Conservation (phyloP, 2,329 filamentous ascomycete genomes). For the Epichloe gansuensis region DNA sequence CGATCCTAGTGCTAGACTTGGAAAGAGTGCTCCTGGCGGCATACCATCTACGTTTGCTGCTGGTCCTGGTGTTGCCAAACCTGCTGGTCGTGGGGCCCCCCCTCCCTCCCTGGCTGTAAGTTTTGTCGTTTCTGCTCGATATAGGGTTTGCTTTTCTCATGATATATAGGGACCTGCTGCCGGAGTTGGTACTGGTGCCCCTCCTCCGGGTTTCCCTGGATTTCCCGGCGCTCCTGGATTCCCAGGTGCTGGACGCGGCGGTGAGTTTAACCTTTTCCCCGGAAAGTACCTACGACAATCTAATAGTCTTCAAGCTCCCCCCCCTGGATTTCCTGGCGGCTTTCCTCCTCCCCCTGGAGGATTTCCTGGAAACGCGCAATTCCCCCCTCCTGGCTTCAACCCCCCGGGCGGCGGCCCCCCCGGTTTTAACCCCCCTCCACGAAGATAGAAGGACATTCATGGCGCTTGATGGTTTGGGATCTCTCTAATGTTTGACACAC, state of each 20-base stretch:
- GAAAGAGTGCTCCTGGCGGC: constrained; percentile 58
- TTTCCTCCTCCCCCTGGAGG: constrained; percentile 36
- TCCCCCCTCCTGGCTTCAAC: constrained; percentile 10
- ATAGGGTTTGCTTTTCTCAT: constrained; percentile 10
- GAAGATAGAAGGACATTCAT: constrained; percentile 31
- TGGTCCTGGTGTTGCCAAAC: constrained; percentile 80
- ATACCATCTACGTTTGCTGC: constrained; percentile 59
- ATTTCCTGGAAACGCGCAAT: constrained; percentile 20
- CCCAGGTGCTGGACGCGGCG: constrained; percentile 37
- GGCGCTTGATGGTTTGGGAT: constrained; percentile 13
- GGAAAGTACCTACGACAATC: constrained; percentile 8
- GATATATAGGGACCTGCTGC: constrained; percentile 57
- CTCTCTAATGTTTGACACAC: constrained; percentile 12
- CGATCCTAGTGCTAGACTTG: constrained; percentile 81
- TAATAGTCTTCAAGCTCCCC: constrained; percentile 28
- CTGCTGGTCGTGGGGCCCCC: constrained; percentile 73
- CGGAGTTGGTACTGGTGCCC: constrained; percentile 63
- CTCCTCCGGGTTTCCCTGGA: constrained; percentile 47
- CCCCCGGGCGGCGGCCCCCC: constrained; percentile 30
- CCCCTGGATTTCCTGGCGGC: constrained; percentile 37
- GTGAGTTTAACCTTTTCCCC: constrained; percentile 27
- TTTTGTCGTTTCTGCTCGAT: not conserved
- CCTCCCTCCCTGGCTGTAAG: constrained; percentile 63
- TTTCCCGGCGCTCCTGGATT: constrained; percentile 37
- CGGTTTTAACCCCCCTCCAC: constrained; percentile 66